phyloP scores from a whole-genome alignment of 1,284 basidiomycete species.

The Stereum hirsutum region DNA sequence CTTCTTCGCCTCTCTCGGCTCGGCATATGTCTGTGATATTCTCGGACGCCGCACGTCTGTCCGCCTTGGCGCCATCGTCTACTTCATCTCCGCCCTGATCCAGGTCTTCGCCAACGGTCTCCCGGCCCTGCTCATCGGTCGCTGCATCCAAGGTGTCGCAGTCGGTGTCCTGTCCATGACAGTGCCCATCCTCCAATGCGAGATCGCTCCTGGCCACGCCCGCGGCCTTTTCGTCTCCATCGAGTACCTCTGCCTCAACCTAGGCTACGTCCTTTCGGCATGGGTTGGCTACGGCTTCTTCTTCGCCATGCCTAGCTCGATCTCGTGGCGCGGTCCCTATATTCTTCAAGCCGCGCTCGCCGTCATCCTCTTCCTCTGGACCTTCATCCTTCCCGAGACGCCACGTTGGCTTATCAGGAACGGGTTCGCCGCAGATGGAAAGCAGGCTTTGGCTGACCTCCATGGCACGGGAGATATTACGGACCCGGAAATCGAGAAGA shows the following conservation, averaged over 20 bases:
- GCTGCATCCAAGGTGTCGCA: constrained; percentile 37
- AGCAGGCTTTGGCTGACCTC: constrained; percentile 37
- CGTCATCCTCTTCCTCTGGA: constrained; percentile 32
- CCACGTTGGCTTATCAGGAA: constrained; percentile 45
- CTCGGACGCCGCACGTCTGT: constrained; percentile 41
- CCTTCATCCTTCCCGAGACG: constrained; percentile 42
- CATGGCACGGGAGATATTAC: constrained; percentile 34
- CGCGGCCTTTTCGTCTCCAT: constrained; percentile 42
- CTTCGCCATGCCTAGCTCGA: constrained; percentile 35
- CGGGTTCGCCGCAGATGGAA: constrained; percentile 35
- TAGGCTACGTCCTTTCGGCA: constrained; percentile 38
- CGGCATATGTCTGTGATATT: constrained; percentile 39
- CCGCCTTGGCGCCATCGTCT: constrained; percentile 37
- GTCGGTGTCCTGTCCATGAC: constrained; percentile 46
- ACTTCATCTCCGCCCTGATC: constrained; percentile 37
- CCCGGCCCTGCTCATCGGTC: constrained; percentile 31
- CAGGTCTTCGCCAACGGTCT: constrained; percentile 37
- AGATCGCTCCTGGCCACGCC: constrained; percentile 42
- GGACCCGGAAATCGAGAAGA: constrained; percentile 26
- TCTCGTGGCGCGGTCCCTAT: constrained; percentile 47
- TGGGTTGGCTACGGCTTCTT: constrained; percentile 48
- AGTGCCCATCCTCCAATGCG: constrained; percentile 42
- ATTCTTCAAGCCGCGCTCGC: constrained; percentile 38
- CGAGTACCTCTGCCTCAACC: constrained; percentile 42
- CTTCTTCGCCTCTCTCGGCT: constrained; percentile 31